Conservation (phyloP, 192 early-diverging fungal genomes). For the Backusella westeae region DNA sequence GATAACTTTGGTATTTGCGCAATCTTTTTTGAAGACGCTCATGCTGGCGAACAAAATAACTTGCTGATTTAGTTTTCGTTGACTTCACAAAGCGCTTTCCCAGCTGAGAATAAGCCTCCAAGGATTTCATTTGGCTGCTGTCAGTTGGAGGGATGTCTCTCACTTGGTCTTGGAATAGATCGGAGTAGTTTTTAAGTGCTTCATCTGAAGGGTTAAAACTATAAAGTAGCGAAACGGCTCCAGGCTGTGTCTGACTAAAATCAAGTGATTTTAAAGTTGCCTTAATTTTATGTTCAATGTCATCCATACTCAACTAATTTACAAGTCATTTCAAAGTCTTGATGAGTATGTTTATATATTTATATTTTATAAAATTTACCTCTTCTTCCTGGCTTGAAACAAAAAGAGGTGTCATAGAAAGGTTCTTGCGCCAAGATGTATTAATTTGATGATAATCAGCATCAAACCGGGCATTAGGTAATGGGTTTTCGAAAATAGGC, state of each 20-base stretch:
- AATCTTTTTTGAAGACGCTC: conserved; percentile 41
- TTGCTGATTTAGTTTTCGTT: background rate
- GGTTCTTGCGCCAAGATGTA: conserved; percentile 44
- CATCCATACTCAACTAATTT: background rate
- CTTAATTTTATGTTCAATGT: conserved; percentile 21
- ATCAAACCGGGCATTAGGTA: conserved; percentile 67
- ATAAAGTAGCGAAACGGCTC: conserved; percentile 14
- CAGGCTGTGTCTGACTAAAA: conserved; percentile 44
- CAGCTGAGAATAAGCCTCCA: background rate
- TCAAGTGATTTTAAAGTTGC: conserved; percentile 42
- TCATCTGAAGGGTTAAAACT: background rate
- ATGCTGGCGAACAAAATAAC: conserved; percentile 44
- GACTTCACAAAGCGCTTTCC: conserved; percentile 17
- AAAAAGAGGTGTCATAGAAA: conserved; percentile 36
- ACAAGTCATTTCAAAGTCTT: background rate
- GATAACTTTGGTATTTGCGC: conserved; percentile 16
- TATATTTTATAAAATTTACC: background rate
- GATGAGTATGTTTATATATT: background rate
- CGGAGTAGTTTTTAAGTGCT: background rate
- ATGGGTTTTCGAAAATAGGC: conserved; percentile 56
- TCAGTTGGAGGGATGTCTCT: background rate
- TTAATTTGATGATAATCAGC: conserved; percentile 56
- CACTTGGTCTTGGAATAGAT: background rate
- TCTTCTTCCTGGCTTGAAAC: conserved; percentile 12
- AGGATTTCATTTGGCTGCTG: background rate